These are phyloP conservation scores for Helotiales sp. DNA, from an alignment of 2,329 filamentous ascomycete genomes.

Conservation along the genomic window DNA sequence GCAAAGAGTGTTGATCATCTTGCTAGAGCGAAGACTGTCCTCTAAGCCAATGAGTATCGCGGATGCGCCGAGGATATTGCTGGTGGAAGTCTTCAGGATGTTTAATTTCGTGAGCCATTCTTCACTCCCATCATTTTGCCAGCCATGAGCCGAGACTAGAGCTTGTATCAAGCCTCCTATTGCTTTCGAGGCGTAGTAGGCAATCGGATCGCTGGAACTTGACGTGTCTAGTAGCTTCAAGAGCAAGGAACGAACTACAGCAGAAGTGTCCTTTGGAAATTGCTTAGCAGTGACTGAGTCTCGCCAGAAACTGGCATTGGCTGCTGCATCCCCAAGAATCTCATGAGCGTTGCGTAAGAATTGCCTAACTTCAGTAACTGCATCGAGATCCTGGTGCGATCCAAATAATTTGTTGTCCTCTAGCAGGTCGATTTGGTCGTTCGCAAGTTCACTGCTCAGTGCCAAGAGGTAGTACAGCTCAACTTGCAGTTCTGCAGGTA, in stretches of 20 bases:
- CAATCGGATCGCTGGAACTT: conserved; percentile 48
- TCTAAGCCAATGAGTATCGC: conserved; percentile 59
- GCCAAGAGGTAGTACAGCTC: conserved; percentile 58
- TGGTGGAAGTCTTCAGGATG: conserved; percentile 52
- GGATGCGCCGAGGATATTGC: conserved; percentile 54
- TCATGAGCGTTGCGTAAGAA: conserved; percentile 26
- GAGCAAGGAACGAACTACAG: conserved; percentile 50
- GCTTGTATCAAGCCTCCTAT: conserved; percentile 56
- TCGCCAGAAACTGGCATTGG: conserved; percentile 53
- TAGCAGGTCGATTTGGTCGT: conserved; percentile 56
- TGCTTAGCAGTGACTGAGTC: conserved; percentile 6
- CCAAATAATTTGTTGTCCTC: conserved; percentile 54
- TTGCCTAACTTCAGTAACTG: conserved; percentile 31
- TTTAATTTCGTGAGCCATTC: conserved; percentile 53
- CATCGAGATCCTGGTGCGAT: conserved; percentile 46
- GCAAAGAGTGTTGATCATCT: conserved; percentile 56
- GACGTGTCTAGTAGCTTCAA: conserved; percentile 52
- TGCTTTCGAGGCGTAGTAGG: conserved; percentile 58
- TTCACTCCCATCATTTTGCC: conserved; percentile 50
- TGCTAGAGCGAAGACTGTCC: conserved; percentile 52
- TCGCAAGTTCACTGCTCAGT: conserved; percentile 56
- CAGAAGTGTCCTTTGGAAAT: conserved; percentile 43
- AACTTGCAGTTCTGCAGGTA: conserved; percentile 51
- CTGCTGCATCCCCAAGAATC: conserved; percentile 29
- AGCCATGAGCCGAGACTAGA: conserved; percentile 54